Base-by-base conservation (phyloP, 2,329 filamentous ascomycete species). In the Tolypocladium cylindrosporum region DNA sequence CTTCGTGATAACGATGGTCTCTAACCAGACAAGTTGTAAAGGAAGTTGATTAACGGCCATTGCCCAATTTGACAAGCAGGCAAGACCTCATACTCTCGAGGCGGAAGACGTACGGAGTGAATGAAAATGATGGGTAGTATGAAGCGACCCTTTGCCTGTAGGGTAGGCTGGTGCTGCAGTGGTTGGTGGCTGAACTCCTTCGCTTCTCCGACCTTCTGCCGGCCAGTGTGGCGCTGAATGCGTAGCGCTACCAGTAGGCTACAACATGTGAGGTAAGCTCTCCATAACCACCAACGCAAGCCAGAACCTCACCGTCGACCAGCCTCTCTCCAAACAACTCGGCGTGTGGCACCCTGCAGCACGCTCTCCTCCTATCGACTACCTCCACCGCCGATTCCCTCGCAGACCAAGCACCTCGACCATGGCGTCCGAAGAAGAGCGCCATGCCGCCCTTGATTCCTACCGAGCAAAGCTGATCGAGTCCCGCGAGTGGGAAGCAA, bases 401-500 rank as follows among this genome's bases (percentile, higher is more conserved):
- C 16, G 11, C 34, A 34, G 36, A 41, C 37, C 53, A 36, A 39
- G 6, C 19, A 31, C 19, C 4, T 31, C 63, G 61, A 69, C 62
- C 66, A 83, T 81, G 79, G 72, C 77, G 63, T 75, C 79, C 64
- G 81, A 85, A 63, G 76, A 79, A 67, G 82, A 84, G 75, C 80
- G 82, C 72, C 76, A 87, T 66, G 81, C 87, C 71, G 89, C 89
- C 70, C 85, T 93, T 68, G 80, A 86, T 69, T 84, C 87, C 60
- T 93, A 91, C 79, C 90, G 90, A 72, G 77, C 81, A 61, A 91
- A 90, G 78, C 83, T 93, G 67, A 83, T 97, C 69, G 93, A 99
- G 75, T 96, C 95, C 67, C 86, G 95, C 75, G 94, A 99, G 82
- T 97, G 91, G 91, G 95, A 99, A 76, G 88, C 93, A 56, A 99